Evolutionary conservation across 2,329 filamentous ascomycete species (phyloP).

Genomic region (Pestalotiopsis sp.): DNA sequence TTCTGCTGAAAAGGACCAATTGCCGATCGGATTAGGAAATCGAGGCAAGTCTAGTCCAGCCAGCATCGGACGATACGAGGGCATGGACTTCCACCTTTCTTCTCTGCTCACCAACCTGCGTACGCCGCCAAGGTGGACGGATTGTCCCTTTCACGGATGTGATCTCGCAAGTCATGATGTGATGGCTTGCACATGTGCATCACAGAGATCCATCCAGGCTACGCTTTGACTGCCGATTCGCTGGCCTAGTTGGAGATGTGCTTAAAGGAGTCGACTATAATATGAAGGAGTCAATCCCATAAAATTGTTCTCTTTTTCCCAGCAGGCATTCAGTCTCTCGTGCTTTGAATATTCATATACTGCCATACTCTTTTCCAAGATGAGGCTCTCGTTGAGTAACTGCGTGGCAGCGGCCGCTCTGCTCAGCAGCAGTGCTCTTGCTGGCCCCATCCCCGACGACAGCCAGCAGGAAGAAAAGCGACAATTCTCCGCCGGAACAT

Average conservation of each 20-base stretch:
- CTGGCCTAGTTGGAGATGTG: neutral
- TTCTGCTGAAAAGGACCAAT: neutral
- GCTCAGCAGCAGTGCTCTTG: neutral
- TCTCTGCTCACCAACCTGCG: neutral
- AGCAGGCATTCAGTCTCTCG: neutral
- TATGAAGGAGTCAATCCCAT: neutral
- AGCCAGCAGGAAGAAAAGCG: neutral
- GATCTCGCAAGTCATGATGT: neutral
- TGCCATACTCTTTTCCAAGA: neutral
- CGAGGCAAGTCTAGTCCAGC: neutral
- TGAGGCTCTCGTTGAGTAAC: neutral
- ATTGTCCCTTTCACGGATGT: neutral
- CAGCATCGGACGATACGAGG: neutral
- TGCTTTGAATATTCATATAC: neutral
- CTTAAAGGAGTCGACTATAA: neutral
- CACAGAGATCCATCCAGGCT: neutral
- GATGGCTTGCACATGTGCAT: neutral
- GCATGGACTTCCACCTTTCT: neutral
- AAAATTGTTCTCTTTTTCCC: neutral
- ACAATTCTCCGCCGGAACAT: slow-evolving; percentile 2
- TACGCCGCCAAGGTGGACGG: neutral
- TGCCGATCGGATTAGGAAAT: neutral
- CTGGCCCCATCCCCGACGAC: neutral
- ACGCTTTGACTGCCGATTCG: neutral
- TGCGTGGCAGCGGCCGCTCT: neutral